Evolutionary conservation across 1,284 basidiomycete species (phyloP), one percentile per base, ranked within the genome.

Genomic region (Vanrija sp.): DNA sequence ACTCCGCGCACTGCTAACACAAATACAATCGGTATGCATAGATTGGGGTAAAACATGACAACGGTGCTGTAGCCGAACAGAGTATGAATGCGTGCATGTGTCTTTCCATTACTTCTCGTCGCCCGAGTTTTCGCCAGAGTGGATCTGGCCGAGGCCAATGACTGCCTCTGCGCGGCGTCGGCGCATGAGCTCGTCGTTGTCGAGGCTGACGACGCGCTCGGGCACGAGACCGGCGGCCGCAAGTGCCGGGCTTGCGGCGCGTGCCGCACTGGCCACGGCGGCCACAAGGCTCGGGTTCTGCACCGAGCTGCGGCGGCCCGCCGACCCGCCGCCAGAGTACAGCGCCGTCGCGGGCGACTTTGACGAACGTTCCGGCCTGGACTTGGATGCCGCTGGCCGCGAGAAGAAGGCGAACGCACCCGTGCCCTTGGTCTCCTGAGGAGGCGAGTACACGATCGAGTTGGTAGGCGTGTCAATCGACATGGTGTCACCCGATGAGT

Each of bases 131-230:
- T 34, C 34, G 34, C 34, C 34, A 34, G 62, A 65, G 51, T 68
- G 61, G 16, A 63, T 67, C 58, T 72, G 71, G 10, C 71, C 72
- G 58, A 78, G 73, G 12, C 78, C 79, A 43, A 71, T 72, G 16
- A 80, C 78, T 18, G 78, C 78, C 60, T 80, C 78, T 48, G 73
- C 65, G 49, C 89, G 79, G 58, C 90, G 80, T 54, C 90, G 78
- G 68, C 87, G 77, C 83, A 91, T 85, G 68, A 92, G 72, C 77
- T 91, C 89, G 12, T 80, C 84, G 76, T 91, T 88, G 19, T 83
- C 87, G 44, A 86, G 83, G 67, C 85, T 83, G 23, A 64, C 65
- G 6, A 54, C 85, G 81, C 42, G 80, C 80, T 75, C 81, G 77
- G 60, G 63, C n/a, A 67, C 67, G 12, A 72, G 50, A 0, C 71